These are phyloP conservation scores for Boletus rubropictus DNA, from an alignment of 768 basidiomycete species.

Conservation along the genomic window DNA sequence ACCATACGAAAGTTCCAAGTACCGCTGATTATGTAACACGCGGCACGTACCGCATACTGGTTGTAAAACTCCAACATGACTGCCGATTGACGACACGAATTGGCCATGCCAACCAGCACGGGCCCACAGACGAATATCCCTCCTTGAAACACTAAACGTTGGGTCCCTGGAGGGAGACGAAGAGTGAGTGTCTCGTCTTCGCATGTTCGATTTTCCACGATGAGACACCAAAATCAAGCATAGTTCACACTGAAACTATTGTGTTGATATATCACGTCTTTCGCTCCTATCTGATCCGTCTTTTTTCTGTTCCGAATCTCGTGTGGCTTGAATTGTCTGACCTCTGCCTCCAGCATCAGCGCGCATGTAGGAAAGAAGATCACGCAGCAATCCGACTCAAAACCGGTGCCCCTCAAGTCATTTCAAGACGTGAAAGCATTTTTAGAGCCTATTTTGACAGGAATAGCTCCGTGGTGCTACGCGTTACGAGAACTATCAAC, in stretches of 20 bases:
- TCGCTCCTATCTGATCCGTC: slow-evolving; percentile 98
- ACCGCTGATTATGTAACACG: too few species aligned
- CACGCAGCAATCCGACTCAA: slow-evolving; percentile 18
- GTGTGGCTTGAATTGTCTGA: slow-evolving; percentile 4
- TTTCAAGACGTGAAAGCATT: too few species aligned
- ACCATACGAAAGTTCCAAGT: too few species aligned
- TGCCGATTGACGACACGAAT: too few species aligned
- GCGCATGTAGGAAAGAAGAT: too few species aligned
- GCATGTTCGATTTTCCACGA: slow-evolving; percentile 29
- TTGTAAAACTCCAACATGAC: too few species aligned
- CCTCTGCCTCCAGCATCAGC: too few species aligned
- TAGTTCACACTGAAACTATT: slow-evolving; percentile 94
- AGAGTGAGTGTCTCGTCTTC: slow-evolving; percentile 78
- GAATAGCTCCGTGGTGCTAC: too few species aligned
- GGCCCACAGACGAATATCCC: slow-evolving; percentile 68
- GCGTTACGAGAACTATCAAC: too few species aligned
- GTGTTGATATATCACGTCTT: slow-evolving; percentile 95
- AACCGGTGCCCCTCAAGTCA: too few species aligned
- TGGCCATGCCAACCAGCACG: slow-evolving; percentile 94
- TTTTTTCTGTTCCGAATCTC: not conserved
- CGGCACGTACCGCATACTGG: too few species aligned
- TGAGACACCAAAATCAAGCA: slow-evolving; percentile 50
- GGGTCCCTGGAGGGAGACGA: slow-evolving; percentile 80
- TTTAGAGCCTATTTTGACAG: too few species aligned
- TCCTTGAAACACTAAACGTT: not conserved